These are phyloP conservation scores for Ramicandelaber brevisporus DNA, from an alignment of 192 early-diverging fungal genomes.

Conservation along the genomic window DNA sequence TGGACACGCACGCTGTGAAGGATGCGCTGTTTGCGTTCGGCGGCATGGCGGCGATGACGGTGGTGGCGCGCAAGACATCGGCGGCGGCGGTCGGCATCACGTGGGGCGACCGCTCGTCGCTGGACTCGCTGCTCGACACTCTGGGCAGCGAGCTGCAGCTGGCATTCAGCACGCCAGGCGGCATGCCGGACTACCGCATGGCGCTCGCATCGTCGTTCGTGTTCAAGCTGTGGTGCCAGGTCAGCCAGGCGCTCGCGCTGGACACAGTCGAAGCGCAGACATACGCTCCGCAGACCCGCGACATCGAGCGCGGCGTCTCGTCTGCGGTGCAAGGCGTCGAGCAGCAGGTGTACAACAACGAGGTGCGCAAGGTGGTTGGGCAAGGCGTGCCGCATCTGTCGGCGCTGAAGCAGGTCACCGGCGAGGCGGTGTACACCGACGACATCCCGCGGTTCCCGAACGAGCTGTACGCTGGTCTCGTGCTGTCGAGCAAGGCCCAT, in stretches of 20 bases:
- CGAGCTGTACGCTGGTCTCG: slow-evolving; percentile 43
- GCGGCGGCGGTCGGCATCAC: slow-evolving; percentile 16
- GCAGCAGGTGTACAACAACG: slow-evolving; percentile 19
- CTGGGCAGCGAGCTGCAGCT: slow-evolving; percentile 15
- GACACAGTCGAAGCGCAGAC: no score
- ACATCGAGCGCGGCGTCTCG: slow-evolving; percentile 17
- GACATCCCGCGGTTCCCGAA: slow-evolving; percentile 45
- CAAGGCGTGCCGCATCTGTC: slow-evolving; percentile 38
- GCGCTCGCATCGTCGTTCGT: slow-evolving; percentile 30
- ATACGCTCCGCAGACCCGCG: no score
- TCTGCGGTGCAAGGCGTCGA: slow-evolving; percentile 10
- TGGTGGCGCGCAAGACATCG: slow-evolving; percentile 22
- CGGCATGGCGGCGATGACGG: slow-evolving; percentile 44
- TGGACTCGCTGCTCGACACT: slow-evolving; percentile 14
- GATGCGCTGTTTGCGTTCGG: slow-evolving; percentile 48
- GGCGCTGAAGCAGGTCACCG: slow-evolving; percentile 61
- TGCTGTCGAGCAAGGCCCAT: slow-evolving; percentile 34
- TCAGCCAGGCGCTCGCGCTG: no score
- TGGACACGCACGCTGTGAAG: slow-evolving; percentile 11
- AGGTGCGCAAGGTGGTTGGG: slow-evolving; percentile 24
- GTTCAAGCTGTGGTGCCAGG: slow-evolving; percentile 48
- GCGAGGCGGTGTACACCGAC: slow-evolving; percentile 59
- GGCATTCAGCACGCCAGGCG: slow-evolving; percentile 24
- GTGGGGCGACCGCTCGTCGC: slow-evolving; percentile 23
- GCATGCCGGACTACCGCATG: slow-evolving; percentile 40